Evolutionary conservation across 208 protist genomes (phyloP), one percentile per base, ranked within the genome.

Genomic region (Kentomonas sorsogonicus): DNA sequence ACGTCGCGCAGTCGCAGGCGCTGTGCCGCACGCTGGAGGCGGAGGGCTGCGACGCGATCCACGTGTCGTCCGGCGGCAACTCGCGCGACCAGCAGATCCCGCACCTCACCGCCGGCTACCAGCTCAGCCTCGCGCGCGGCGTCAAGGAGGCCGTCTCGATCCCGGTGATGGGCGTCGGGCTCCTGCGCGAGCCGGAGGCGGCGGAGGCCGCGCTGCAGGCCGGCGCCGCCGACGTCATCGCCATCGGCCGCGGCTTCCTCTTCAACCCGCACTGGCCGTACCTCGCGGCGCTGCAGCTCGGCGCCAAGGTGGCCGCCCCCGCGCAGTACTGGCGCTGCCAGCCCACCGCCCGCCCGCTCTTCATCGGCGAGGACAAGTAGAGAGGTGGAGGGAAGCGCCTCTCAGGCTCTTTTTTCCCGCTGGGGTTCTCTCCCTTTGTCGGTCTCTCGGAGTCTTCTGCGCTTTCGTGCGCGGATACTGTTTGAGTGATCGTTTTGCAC

Each of bases 11-110:
- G 55, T 45, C 62, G 13, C 47, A 65, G 7, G 55, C 33, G 27
- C 56, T 74, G 53, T 74, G 60, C 23, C 41, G 67, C 16, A 16
- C 16, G 46, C 62, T 92, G 20, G 77, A 77, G 39, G 63, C 82
- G 66, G 60, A 77, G 18, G 62, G 51, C n/a, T 80, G 77, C 22
- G 80, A 69, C 13, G 77, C 66, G 22, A 68, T 74, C 30, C 74
- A 87, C 65, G 77, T 91, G 44, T 83, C 83, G 68, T 76, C 74
- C 30, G 86, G 81, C 39, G 82, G 86, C 46, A 69, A 73, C 26
- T 78, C 66, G 55, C 59, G 67, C 58, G 82, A 82, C 45, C 77
- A 86, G 58, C 62, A 80, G 51, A 63, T 91, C 18, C 27, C 34
- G 29, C n/a, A n/a, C n/a, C 26, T 55, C 9, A 3, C 36, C 27